Evolutionary conservation across 2,329 filamentous ascomycete genomes (phyloP).

Genomic region (Ophiostoma piceae): DNA sequence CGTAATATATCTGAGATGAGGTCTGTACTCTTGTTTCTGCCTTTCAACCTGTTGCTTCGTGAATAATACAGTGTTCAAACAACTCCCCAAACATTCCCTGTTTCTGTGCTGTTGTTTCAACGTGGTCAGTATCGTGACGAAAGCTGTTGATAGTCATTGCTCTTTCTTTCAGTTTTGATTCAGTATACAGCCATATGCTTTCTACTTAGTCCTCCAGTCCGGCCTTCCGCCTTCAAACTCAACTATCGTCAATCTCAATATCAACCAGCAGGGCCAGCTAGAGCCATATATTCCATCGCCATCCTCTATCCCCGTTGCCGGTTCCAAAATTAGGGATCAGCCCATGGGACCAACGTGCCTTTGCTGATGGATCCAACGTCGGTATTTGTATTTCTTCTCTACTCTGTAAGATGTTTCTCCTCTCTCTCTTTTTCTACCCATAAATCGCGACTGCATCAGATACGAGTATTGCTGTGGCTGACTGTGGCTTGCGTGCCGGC

Average conservation of each 20-base stretch:
- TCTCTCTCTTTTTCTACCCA: too few relatives aligned
- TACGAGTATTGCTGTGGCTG: background rate
- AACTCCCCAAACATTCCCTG: background rate
- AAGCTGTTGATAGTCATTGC: too few relatives aligned
- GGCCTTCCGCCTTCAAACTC: too few relatives aligned
- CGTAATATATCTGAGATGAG: background rate
- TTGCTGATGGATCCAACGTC: background rate
- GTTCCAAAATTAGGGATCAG: background rate
- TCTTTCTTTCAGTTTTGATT: too few relatives aligned
- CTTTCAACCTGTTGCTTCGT: background rate
- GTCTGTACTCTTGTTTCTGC: background rate
- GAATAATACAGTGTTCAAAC: background rate
- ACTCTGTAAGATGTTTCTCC: too few relatives aligned
- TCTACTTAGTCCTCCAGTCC: too few relatives aligned
- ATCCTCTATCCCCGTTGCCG: background rate
- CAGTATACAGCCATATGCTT: too few relatives aligned
- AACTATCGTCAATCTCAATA: background rate
- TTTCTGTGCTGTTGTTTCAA: background rate
- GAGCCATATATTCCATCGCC: background rate
- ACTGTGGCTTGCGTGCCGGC: background rate
- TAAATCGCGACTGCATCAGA: too few relatives aligned
- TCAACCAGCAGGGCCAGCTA: background rate
- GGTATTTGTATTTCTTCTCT: background rate
- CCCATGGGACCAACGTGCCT: background rate
- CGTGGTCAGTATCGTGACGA: background rate